Percentiles rank a stretch among this genome's conserved stretches.
Evolutionary conservation across 2,329 filamentous ascomycete species (phyloP).

Genomic region (Cytospora piceae): DNA sequence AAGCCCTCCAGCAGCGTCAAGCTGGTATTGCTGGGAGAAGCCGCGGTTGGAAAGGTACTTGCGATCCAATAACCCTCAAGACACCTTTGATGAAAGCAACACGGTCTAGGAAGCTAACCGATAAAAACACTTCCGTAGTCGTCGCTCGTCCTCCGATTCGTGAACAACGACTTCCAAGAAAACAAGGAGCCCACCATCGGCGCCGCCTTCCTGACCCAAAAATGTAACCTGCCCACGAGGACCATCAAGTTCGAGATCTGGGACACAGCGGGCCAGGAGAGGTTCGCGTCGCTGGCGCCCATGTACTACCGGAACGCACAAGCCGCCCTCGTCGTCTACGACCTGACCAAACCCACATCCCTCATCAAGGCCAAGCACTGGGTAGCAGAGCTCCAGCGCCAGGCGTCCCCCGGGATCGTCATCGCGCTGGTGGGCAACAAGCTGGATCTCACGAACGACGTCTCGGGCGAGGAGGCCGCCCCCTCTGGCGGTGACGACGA

Average conservation of each 20-base stretch:
- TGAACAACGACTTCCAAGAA: slow-evolving; percentile 99
- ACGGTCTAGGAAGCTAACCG: slow-evolving; percentile 25
- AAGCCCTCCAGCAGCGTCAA: slow-evolving; percentile 99
- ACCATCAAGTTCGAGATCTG: slow-evolving; percentile 96
- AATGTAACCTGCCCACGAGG: slow-evolving; percentile 91
- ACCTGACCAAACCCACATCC: slow-evolving; percentile 94
- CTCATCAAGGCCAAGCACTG: slow-evolving; percentile 98
- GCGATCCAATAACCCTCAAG: background rate
- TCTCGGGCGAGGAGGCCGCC: slow-evolving; percentile 43
- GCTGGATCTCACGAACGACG: slow-evolving; percentile 79
- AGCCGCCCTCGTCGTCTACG: slow-evolving; percentile 96
- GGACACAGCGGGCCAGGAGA: slow-evolving; percentile 98
- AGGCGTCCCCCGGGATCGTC: slow-evolving; percentile 94
- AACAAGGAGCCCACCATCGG: slow-evolving; percentile 99
- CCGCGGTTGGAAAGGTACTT: slow-evolving; percentile 93
- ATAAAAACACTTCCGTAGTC: slow-evolving; percentile 65
- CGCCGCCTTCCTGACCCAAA: slow-evolving; percentile 97
- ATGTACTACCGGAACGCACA: slow-evolving; percentile 99
- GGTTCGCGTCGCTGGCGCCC: slow-evolving; percentile 92
- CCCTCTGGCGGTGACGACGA: slow-evolving; percentile 51
- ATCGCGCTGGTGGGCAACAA: slow-evolving; percentile 98
- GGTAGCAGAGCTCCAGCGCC: slow-evolving; percentile 95
- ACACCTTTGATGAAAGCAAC: background rate
- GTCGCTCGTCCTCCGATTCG: slow-evolving; percentile 94
- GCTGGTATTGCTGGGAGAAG: slow-evolving; percentile 95